Conservation (phyloP, 345 rosid species). For the Populus deltoides region DNA sequence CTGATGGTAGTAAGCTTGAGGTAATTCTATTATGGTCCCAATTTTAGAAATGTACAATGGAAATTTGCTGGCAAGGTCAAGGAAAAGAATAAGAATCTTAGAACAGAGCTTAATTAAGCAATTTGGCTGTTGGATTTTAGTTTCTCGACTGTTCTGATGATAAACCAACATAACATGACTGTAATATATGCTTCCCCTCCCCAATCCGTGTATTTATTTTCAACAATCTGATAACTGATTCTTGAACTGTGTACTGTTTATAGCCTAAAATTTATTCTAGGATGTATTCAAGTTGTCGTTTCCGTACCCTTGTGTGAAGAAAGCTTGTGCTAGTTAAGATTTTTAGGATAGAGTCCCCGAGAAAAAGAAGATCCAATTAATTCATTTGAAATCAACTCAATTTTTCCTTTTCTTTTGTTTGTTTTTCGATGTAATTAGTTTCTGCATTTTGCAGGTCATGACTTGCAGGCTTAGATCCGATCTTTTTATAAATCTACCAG, state of each 20-base stretch:
- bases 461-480: slow-evolving; percentile 87
- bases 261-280: not conserved
- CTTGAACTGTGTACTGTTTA: not conserved
- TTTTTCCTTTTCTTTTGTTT: not conserved
- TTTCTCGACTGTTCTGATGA: not conserved
- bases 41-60: not conserved
- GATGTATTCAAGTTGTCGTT: not conserved
- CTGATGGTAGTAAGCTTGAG: slow-evolving; percentile 95
- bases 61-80: not conserved
- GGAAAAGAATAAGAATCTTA: not conserved
- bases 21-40: slow-evolving; percentile 30
- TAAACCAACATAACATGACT: not conserved
- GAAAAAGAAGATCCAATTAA: not conserved
- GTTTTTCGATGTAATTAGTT: not conserved
- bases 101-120: not conserved
- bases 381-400: not conserved
- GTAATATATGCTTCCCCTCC: not conserved
- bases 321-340: not conserved
- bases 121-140: not conserved
- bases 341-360: not conserved
- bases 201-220: not conserved
- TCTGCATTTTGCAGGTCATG: slow-evolving; percentile 62
- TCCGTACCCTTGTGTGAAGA: not conserved
- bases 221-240: not conserved
- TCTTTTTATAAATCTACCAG: slow-evolving; percentile 87